phyloP scores from a whole-genome alignment of 176 grass and related monocot genomes.

The Avena atlantica region DNA sequence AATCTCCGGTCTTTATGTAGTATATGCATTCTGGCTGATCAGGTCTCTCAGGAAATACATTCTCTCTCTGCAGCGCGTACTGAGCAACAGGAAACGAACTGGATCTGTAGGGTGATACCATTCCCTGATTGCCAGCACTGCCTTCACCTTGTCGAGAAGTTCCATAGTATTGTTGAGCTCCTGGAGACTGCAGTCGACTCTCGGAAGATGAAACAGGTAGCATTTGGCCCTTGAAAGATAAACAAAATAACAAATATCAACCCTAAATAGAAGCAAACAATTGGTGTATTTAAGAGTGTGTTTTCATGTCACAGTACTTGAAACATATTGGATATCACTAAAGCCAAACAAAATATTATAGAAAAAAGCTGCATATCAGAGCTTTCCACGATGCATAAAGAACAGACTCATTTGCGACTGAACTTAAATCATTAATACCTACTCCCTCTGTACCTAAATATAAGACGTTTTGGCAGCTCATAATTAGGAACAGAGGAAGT shows the following conservation, averaged over 20 bases:
- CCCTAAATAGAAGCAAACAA: slow-evolving; percentile 17
- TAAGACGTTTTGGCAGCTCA: too few relatives aligned
- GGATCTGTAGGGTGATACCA: slow-evolving; percentile 62
- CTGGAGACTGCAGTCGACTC: slow-evolving; percentile 62
- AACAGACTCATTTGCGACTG: slow-evolving; percentile 9
- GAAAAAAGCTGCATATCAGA: not conserved
- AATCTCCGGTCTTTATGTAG: slow-evolving; percentile 99
- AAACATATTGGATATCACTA: slow-evolving; percentile 17
- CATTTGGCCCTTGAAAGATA: slow-evolving; percentile 57
- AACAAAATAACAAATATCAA: slow-evolving; percentile 45
- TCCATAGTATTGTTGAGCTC: slow-evolving; percentile 71
- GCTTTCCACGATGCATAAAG: slow-evolving; percentile 19
- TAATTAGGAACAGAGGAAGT: too few relatives aligned
- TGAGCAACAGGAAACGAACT: slow-evolving; percentile 62
- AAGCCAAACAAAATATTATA: not conserved
- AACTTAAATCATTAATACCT: not conserved
- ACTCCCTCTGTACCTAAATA: not conserved
- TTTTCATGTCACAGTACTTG: slow-evolving; percentile 23
- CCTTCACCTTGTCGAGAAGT: slow-evolving; percentile 76
- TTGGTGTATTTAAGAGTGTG: not conserved
- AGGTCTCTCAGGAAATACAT: slow-evolving; percentile 93
- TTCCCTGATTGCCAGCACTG: slow-evolving; percentile 65
- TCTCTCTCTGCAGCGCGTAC: slow-evolving; percentile 76
- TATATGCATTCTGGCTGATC: slow-evolving; percentile 98
- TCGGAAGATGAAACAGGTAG: slow-evolving; percentile 71